phyloP scores from a whole-genome alignment of 257 asterid species.

The Knoxia roxburghii region DNA sequence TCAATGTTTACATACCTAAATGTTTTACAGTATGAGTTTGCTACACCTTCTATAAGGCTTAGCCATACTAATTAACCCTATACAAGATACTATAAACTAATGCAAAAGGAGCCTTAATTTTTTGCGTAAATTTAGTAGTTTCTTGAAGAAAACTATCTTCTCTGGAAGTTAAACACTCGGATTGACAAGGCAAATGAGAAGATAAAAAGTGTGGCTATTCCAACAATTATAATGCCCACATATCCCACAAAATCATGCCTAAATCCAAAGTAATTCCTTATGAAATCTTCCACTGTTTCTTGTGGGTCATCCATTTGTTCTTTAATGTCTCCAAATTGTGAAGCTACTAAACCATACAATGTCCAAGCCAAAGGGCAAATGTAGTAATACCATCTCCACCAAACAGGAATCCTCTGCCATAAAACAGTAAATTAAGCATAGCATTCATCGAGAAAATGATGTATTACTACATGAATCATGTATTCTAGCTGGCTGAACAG shows the following conservation, averaged over 20 bases:
- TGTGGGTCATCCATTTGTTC: slow-evolving; percentile 19
- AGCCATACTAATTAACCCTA: no score
- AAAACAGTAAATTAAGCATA: background rate
- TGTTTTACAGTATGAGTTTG: no score
- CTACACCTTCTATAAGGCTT: no score
- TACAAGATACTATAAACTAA: no score
- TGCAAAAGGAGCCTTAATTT: no score
- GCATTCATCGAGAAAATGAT: no score
- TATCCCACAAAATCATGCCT: slow-evolving; percentile 30
- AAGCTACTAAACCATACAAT: slow-evolving; percentile 32
- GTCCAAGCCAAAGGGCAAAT: slow-evolving; percentile 38
- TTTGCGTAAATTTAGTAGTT: no score
- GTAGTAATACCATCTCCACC: slow-evolving; percentile 49
- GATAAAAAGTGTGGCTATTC: slow-evolving; percentile 27
- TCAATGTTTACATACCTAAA: no score
- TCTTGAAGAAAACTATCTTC: slow-evolving; percentile 14
- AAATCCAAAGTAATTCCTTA: slow-evolving; percentile 31
- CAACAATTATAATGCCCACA: slow-evolving; percentile 26
- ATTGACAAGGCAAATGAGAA: slow-evolving; percentile 36
- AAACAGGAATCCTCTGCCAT: slow-evolving; percentile 37
- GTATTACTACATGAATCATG: no score
- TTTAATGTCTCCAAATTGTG: slow-evolving; percentile 36
- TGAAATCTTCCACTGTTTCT: slow-evolving; percentile 30
- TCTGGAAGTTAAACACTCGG: slow-evolving; percentile 39
- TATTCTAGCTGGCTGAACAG: no score